phyloP scores from a whole-genome alignment of 192 early-diverging fungal species.

The Bifiguratus adelaidae region DNA sequence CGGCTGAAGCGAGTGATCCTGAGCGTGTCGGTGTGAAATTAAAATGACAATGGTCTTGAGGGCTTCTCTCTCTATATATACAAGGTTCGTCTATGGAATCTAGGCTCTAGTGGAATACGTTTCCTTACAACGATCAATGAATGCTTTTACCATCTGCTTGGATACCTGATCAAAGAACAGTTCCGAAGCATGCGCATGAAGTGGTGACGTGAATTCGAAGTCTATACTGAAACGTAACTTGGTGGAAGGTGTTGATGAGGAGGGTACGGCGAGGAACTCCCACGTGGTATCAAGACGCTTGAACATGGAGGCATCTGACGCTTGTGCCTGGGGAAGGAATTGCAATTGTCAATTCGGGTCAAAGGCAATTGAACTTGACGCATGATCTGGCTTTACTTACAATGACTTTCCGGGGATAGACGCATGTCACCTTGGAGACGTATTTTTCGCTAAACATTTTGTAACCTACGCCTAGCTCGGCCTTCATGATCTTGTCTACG shows the following conservation, averaged over 20 bases:
- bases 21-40: too few species aligned
- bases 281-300: constrained; percentile 53
- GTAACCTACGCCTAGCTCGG: constrained; percentile 76
- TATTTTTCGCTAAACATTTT: constrained; percentile 69
- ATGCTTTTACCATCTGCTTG: constrained; percentile 60
- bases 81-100: too few species aligned
- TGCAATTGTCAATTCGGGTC: neutral
- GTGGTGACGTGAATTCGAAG: constrained; percentile 72
- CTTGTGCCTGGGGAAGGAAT: constrained; percentile 29
- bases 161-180: constrained; percentile 74
- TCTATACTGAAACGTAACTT: constrained; percentile 45
- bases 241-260: constrained; percentile 9
- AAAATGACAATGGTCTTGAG: too few species aligned
- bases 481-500: constrained; percentile 31
- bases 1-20: too few species aligned
- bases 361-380: neutral
- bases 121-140: constrained; percentile 39
- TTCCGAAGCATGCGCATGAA: constrained; percentile 72
- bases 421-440: constrained; percentile 60
- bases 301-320: constrained; percentile 50
- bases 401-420: constrained; percentile 46
- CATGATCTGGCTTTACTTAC: constrained; percentile 23
- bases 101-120: too few species aligned
- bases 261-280: constrained; percentile 45
- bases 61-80: too few species aligned